Percentiles rank a stretch among this genome's conserved stretches.
Conservation (phyloP, 108 stramenopile species). For the Nitzschia putrida region DNA sequence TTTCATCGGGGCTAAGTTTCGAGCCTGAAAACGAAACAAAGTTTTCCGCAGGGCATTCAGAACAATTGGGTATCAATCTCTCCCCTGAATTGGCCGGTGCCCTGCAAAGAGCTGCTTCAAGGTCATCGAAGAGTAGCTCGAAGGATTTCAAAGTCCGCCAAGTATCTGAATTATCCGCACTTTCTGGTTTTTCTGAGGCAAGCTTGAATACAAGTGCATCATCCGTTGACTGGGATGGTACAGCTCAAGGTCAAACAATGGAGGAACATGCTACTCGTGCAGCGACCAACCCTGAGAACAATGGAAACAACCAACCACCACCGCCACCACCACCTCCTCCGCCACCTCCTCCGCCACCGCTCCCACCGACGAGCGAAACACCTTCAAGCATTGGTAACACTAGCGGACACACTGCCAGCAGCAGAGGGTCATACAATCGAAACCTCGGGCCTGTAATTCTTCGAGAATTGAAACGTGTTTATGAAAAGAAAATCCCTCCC, state of each 20-base stretch:
- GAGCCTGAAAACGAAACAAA: constrained; percentile 1
- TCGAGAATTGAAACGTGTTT: constrained; percentile 1
- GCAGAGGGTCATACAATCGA: constrained; percentile 2
- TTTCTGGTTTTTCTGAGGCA: constrained; percentile 3
- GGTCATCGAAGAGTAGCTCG: not conserved
- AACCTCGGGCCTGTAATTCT: constrained; percentile 10
- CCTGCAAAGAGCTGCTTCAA: constrained; percentile 8
- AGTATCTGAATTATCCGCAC: constrained; percentile 2
- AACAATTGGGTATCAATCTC: not conserved
- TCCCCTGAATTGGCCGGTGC: constrained; percentile 8
- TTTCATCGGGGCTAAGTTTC: constrained; percentile 8
- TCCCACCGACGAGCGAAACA: not conserved
- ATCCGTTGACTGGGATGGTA: not conserved
- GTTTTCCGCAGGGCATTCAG: not conserved
- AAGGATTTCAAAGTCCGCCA: constrained; percentile 7
- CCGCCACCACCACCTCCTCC: constrained; percentile 8
- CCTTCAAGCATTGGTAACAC: not conserved
- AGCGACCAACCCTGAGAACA: not conserved
- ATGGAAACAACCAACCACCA: not conserved
- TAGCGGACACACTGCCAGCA: not conserved
- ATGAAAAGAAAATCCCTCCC: constrained; percentile 1
- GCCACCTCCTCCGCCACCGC: constrained; percentile 13
- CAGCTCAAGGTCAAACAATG: not conserved
- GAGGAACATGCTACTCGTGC: not conserved
- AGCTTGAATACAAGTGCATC: not conserved